Evolutionary conservation across 75 land plant species (phyloP).

Genomic region (Selaginella moellendorffii): DNA sequence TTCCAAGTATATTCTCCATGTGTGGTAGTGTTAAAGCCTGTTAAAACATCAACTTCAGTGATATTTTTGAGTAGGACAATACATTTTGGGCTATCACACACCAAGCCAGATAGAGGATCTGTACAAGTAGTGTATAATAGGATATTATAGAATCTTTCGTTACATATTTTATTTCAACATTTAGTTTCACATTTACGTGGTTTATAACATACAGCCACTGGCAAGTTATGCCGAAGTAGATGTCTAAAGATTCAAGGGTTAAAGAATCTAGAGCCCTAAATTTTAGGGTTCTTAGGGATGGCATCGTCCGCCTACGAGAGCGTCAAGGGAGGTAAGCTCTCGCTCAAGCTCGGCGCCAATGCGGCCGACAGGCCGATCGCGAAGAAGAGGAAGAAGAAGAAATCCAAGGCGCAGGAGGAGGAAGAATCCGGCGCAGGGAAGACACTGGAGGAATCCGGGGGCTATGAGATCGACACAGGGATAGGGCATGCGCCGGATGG

Average conservation of each 20-base stretch:
- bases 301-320: slow-evolving; percentile 42
- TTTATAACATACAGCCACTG: not conserved
- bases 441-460: slow-evolving; percentile 3
- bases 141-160: no score
- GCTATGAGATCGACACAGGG: slow-evolving; percentile 8
- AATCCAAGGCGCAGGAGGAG: slow-evolving; percentile 24
- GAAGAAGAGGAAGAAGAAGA: slow-evolving; percentile 47
- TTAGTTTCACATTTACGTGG: no score
- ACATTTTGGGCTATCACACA: no score
- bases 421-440: not conserved
- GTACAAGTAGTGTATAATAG: not conserved
- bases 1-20: no score
- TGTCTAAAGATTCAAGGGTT: not conserved
- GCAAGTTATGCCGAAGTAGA: no score
- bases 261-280: not conserved
- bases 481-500: slow-evolving; percentile 70
- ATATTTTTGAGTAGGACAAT: no score
- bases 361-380: slow-evolving; percentile 26
- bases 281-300: not conserved
- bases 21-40: no score
- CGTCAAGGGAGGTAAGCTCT: slow-evolving; percentile 47
- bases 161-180: no score
- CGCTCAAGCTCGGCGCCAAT: slow-evolving; percentile 44
- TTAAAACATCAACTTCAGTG: no score
- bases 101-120: no score